Evolutionary conservation across 1,284 basidiomycete genomes (phyloP).

Genomic region (Chalciporus piperatoides): DNA sequence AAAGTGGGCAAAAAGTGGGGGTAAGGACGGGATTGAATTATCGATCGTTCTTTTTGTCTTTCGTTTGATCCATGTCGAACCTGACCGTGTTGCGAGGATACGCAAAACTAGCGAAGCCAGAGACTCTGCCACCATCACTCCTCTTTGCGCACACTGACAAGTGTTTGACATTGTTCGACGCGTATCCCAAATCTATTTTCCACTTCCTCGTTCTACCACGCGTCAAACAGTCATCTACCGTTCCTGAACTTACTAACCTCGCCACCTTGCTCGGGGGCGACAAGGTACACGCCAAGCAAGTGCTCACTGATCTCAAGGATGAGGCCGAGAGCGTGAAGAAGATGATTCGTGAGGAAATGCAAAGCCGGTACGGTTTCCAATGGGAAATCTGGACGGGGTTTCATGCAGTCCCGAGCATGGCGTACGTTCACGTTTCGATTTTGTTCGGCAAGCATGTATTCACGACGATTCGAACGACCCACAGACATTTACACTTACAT

Average conservation of each 20-base stretch:
- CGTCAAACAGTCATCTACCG: constrained; percentile 34
- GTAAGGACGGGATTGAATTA: too few species aligned
- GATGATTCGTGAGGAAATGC: constrained; percentile 81
- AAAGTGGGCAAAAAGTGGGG: too few species aligned
- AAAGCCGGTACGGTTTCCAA: constrained; percentile 67
- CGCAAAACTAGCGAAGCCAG: constrained; percentile 49
- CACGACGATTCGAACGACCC: background rate
- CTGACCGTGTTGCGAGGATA: constrained; percentile 61
- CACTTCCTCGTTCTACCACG: constrained; percentile 82
- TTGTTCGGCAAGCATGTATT: background rate
- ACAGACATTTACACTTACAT: constrained; percentile 84
- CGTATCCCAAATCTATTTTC: constrained; percentile 81
- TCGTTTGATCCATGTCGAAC: constrained; percentile 35
- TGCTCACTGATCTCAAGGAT: constrained; percentile 54
- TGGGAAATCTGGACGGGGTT: constrained; percentile 86
- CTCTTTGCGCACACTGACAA: constrained; percentile 58
- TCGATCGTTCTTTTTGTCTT: too few species aligned
- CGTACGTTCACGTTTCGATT: constrained; percentile 41
- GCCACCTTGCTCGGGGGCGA: constrained; percentile 57
- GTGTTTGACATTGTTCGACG: constrained; percentile 79
- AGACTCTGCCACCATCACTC: constrained; percentile 54
- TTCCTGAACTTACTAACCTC: constrained; percentile 52
- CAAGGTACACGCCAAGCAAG: constrained; percentile 47
- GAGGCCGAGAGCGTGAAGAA: constrained; percentile 53
- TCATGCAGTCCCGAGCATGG: constrained; percentile 79